Base-by-base conservation (phyloP, 2,329 filamentous ascomycete species). In the Phialophora macrospora region DNA sequence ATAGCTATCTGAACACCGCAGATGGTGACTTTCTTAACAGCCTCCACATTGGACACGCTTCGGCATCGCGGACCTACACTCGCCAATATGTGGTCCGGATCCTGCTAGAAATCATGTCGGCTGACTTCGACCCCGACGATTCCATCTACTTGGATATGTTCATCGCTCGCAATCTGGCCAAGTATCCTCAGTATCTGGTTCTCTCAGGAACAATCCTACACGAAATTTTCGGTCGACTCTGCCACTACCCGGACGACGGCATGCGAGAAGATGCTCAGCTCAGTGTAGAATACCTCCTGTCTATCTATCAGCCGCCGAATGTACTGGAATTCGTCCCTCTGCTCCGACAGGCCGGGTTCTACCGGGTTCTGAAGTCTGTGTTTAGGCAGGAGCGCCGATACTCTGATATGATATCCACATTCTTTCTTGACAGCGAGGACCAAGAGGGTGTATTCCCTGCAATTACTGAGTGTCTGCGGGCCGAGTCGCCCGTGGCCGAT, bases 71-170 rank as follows among this genome's bases (percentile, higher is more conserved):
- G 72, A 86, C 20, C 80, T 87, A 73, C 38, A 72, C 70, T 30
- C 87, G 95, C 38, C 95, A 99, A 77, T 97, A 96, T 73, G 88
- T 99, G 66, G 85, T 97, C 70, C 94, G 91, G 55, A 96, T 97
- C 63, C 80, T 99, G 64, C 84, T 96, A 11, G 93, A 97, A 75
- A 89, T 97, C 30, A 96, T 99, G 92, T 90, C 88, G 57, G 80
- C 87, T 0, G 82, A 84, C 3, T 98, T 97, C 77, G 85, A 88
- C 0, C 79, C 88, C 0, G 87, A 90, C 67, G 93, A 98, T 74
- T 93, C 91, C 12, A 91, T 99, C 63, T 99, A 97, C 77, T 85
- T 99, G 52, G 93, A 99, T 78, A 99, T 99, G 93, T 99, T 99
- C 74, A 90, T 99, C 75, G 94, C 95, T 20, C 88, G 95, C 63